phyloP scores from a whole-genome alignment of 2,329 filamentous ascomycete genomes.

The Fusarium xylarioides region DNA sequence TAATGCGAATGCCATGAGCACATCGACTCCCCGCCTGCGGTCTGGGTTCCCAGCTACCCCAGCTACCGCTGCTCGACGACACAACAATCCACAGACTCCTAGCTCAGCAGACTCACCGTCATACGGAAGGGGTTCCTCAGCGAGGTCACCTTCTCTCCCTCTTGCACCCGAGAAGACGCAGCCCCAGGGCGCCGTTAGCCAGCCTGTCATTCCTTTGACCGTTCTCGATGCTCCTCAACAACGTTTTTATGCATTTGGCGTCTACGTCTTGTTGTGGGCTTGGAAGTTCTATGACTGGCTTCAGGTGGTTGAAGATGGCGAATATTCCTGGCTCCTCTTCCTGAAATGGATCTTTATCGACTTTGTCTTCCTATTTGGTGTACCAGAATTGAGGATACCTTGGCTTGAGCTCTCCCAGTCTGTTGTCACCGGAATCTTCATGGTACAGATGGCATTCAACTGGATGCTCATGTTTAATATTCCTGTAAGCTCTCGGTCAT shows the following conservation, averaged over 20 bases:
- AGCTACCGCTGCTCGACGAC: conserved; percentile 55
- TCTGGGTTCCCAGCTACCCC: conserved; percentile 85
- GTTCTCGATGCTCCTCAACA: conserved; percentile 91
- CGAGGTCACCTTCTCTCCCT: conserved; percentile 52
- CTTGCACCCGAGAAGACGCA: conserved; percentile 56
- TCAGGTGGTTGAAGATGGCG: conserved; percentile 79
- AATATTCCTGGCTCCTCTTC: conserved; percentile 88
- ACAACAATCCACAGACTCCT: conserved; percentile 46
- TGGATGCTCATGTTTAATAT: conserved; percentile 94
- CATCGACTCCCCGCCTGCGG: conserved; percentile 77
- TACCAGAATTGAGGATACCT: conserved; percentile 89
- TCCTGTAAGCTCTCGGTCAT: conserved; percentile 61
- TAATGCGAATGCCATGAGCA: conserved; percentile 85
- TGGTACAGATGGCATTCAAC: conserved; percentile 77
- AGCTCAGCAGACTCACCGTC: conserved; percentile 44
- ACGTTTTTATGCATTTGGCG: conserved; percentile 83
- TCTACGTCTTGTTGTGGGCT: conserved; percentile 79
- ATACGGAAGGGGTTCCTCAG: conserved; percentile 42
- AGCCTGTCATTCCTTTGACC: conserved; percentile 81
- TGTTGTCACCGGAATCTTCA: conserved; percentile 75
- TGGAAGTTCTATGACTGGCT: conserved; percentile 92
- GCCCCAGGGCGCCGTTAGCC: conserved; percentile 40
- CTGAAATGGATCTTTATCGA: conserved; percentile 94
- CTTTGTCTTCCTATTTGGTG: conserved; percentile 83
- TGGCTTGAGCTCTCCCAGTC: conserved; percentile 93